Evolutionary conservation across 352 stramenopile genomes (phyloP).

Genomic region (Pythium scleroteichum): DNA sequence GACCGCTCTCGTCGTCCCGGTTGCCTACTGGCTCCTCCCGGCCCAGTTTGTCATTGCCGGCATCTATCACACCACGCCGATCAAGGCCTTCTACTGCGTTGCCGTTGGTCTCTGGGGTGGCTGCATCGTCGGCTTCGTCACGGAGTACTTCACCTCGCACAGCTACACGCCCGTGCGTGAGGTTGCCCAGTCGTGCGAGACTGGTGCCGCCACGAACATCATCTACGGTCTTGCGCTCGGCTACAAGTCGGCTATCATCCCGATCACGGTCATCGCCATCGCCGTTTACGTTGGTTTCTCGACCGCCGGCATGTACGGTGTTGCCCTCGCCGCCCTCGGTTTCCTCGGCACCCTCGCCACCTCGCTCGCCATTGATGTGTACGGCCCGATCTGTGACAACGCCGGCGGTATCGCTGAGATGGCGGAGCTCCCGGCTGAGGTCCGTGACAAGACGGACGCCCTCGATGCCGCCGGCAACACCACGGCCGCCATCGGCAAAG

Average conservation of each 20-base stretch:
- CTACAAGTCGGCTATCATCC: constrained; percentile 99
- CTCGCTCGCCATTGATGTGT: constrained; percentile 99
- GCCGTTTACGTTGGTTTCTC: constrained; percentile 98
- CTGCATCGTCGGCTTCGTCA: constrained; percentile 98
- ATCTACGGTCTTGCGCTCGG: constrained; percentile 99
- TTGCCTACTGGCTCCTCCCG: constrained; percentile 92
- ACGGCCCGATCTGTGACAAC: constrained; percentile 99
- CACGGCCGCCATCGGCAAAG: constrained; percentile 99
- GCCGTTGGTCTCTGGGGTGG: constrained; percentile 95
- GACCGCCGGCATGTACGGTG: constrained; percentile 97
- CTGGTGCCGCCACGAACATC: constrained; percentile 99
- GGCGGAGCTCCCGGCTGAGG: constrained; percentile 94
- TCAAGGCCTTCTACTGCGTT: constrained; percentile 92
- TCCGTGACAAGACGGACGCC: constrained; percentile 99
- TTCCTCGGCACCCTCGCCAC: constrained; percentile 99
- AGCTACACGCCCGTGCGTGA: constrained; percentile 96
- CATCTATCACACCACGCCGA: constrained; percentile 77
- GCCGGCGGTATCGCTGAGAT: constrained; percentile 99
- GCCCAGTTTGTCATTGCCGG: constrained; percentile 86
- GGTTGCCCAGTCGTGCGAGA: constrained; percentile 97
- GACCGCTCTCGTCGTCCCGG: constrained; percentile 91
- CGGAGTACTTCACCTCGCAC: constrained; percentile 99
- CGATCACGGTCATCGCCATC: constrained; percentile 97
- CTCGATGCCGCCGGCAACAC: constrained; percentile 99
- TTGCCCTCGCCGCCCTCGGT: constrained; percentile 95